Percentiles rank a stretch among this genome's conserved stretches.
phyloP scores from a whole-genome alignment of 2,329 filamentous ascomycete species.

The Aureobasidium sp. region DNA sequence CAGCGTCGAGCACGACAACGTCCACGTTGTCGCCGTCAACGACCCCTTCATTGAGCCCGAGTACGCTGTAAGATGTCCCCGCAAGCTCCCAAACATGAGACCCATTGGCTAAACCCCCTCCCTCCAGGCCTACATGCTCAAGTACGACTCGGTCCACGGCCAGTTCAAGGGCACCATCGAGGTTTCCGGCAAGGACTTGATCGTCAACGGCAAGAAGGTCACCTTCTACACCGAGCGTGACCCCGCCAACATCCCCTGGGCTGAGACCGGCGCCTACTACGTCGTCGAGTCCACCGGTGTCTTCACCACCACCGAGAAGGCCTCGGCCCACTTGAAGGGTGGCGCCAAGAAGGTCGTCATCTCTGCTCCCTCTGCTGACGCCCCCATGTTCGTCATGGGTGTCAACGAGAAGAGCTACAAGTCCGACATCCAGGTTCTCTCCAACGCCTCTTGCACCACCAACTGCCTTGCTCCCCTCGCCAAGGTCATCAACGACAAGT shows the following conservation, averaged over 20 bases:
- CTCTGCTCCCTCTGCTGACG: conserved; percentile 87
- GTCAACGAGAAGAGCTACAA: conserved; percentile 96
- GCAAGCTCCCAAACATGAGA: not conserved
- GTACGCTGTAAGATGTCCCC: conserved; percentile 74
- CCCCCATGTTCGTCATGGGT: conserved; percentile 99
- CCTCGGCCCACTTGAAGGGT: conserved; percentile 85
- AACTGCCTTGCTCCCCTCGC: conserved; percentile 99
- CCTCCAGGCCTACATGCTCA: conserved; percentile 94
- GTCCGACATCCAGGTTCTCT: conserved; percentile 84
- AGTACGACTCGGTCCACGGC: conserved; percentile 97
- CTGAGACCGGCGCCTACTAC: conserved; percentile 80
- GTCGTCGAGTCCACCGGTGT: conserved; percentile 97
- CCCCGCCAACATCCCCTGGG: conserved; percentile 85
- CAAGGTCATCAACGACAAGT: conserved; percentile 99
- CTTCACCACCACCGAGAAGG: conserved; percentile 98
- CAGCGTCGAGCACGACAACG: conserved; percentile 75
- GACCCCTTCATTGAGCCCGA: conserved; percentile 98
- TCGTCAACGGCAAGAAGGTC: conserved; percentile 91
- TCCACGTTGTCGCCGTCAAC: conserved; percentile 94
- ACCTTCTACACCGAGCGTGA: conserved; percentile 92
- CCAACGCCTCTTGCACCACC: conserved; percentile 99
- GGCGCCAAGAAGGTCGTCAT: conserved; percentile 91
- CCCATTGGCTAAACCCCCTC: conserved; percentile 6
- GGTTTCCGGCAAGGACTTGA: conserved; percentile 63
- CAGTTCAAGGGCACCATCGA: conserved; percentile 88